Base-by-base conservation (phyloP, 2,329 filamentous ascomycete species). In the Aspergillus hortae region DNA sequence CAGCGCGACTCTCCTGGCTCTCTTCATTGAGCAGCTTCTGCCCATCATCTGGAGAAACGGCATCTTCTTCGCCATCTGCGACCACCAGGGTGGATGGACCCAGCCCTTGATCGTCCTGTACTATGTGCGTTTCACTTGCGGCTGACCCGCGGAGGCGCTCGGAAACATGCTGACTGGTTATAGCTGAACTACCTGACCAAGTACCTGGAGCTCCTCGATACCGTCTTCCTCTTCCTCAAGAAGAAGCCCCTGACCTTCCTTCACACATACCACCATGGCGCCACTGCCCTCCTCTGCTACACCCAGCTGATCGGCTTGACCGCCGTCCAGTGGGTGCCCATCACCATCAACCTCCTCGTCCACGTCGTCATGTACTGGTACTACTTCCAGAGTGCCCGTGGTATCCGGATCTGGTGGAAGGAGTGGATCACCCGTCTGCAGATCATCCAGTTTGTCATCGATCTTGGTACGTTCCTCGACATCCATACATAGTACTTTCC, bases 311-410 rank as follows among this genome's bases (percentile, higher is more conserved):
- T 96, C 67, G 92, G 92, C 62, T 84, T 89, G 68, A 97, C 92
- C 43, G 83, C 92, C 41, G 92, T 97, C 52, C 95, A 92, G 55
- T 97, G 92, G 92, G 90, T 96, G 51, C 86, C 88, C 57, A 97
- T 97, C 71, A 87, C 85, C 49, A 84, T 97, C 65, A 97, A 97
- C 82, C 78, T 97, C 68, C 85, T 84, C 58, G 92, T 97, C 50
- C 92, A 97, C 77, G 92, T 97, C 53, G 89, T 96, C 71, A 97
- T 97, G 92, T 97, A 97, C 87, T 96, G 92, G 92, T 97, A 97
- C 86, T 97, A 97, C 84, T 97, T 97, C 87, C 92, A 97, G 82
- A 92, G 90, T 69, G 92, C 92, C 50, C 91, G 92, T 64, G 94
- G 94, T 63, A 85, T 97, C 74, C 87, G 87, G 67, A 94, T 96